These are phyloP conservation scores for Massarina eburnea DNA, from an alignment of 2,329 filamentous ascomycete species.

Conservation along the genomic window DNA sequence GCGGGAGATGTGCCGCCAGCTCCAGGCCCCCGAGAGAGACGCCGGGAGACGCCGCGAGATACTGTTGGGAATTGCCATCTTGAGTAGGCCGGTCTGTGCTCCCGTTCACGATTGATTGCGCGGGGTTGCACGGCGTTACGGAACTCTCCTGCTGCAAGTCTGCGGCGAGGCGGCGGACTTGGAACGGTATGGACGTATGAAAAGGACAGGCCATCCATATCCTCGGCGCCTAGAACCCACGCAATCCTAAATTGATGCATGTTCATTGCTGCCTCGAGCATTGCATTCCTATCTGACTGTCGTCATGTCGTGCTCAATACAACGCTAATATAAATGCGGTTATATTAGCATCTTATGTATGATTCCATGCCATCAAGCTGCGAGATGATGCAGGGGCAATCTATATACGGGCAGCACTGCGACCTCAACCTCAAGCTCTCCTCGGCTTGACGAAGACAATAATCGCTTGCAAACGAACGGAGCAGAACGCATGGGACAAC, in stretches of 20 bases:
- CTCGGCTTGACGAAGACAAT: constrained; percentile 9
- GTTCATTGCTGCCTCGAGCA: constrained; percentile 5
- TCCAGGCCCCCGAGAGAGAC: no score
- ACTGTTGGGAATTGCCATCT: not conserved
- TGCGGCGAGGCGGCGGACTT: constrained; percentile 1
- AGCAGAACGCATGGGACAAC: constrained; percentile 17
- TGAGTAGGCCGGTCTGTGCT: not conserved
- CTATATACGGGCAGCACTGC: constrained; percentile 7
- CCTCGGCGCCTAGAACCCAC: not conserved
- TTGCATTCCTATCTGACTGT: constrained; percentile 11
- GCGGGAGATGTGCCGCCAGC: no score
- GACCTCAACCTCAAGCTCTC: not conserved
- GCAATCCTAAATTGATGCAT: not conserved
- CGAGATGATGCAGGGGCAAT: constrained; percentile 27
- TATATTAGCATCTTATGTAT: constrained; percentile 4
- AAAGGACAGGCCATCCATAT: not conserved
- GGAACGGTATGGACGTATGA: not conserved
- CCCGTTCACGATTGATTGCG: constrained; percentile 24
- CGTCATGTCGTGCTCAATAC: constrained; percentile 15
- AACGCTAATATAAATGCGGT: no score
- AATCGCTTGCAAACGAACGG: no score
- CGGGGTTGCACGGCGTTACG: constrained; percentile 7
- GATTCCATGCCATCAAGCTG: constrained; percentile 16
- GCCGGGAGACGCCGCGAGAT: no score
- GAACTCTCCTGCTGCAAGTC: constrained; percentile 9